phyloP scores from a whole-genome alignment of 2,329 filamentous ascomycete species.

The Rutstroemia sydowiana region DNA sequence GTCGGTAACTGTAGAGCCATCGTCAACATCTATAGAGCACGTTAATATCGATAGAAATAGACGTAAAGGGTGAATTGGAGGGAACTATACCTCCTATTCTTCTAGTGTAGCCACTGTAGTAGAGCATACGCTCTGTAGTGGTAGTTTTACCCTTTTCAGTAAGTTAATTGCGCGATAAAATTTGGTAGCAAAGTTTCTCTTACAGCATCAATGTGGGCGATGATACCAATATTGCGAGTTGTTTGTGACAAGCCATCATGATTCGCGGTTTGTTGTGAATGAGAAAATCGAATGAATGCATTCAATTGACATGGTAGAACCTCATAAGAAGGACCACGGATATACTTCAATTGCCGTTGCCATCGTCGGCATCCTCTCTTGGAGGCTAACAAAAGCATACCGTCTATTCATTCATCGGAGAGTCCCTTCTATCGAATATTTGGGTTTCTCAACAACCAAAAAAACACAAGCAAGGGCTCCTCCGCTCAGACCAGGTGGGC shows the following conservation, averaged over 20 bases:
- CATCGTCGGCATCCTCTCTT: constrained; percentile 23
- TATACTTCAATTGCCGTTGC: constrained; percentile 18
- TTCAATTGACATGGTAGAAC: constrained; percentile 1
- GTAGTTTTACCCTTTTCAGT: constrained; percentile 77
- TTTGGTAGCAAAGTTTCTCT: constrained; percentile 21
- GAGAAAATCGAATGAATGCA: constrained; percentile 12
- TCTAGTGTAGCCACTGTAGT: constrained; percentile 83
- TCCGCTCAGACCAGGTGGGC: too few species aligned
- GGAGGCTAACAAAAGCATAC: constrained; percentile 23
- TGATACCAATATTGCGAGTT: constrained; percentile 94
- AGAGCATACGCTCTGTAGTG: constrained; percentile 98
- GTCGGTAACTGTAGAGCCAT: constrained; percentile 94
- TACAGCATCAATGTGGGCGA: constrained; percentile 92
- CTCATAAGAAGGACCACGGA: not conserved
- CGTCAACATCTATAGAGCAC: constrained; percentile 65
- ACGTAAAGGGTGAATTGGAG: not conserved
- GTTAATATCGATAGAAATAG: not conserved
- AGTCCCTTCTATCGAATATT: not conserved
- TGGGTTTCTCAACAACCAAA: not conserved
- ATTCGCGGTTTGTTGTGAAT: constrained; percentile 14
- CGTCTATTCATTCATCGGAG: constrained; percentile 11
- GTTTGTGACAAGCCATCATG: constrained; percentile 34
- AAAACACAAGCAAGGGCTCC: not conserved
- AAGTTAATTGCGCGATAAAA: constrained; percentile 7
- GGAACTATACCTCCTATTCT: constrained; percentile 60